These are phyloP conservation scores for Boletus pseudo-olivaceus DNA, from an alignment of 768 basidiomycete genomes.

Conservation along the genomic window DNA sequence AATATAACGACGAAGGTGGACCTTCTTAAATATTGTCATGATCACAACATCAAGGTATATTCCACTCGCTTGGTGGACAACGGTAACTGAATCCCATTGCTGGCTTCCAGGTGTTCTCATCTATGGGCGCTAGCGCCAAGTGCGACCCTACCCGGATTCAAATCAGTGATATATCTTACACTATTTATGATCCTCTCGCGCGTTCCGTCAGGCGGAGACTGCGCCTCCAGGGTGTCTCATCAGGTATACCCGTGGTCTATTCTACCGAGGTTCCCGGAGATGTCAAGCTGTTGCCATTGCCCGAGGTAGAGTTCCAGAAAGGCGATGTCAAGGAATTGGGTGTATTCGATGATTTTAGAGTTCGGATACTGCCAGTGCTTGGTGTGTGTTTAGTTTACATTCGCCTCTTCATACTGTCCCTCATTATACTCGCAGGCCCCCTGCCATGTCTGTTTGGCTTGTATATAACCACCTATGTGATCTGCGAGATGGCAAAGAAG, in stretches of 20 bases:
- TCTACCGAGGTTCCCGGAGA: slow-evolving; percentile 92
- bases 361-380: slow-evolving; percentile 89
- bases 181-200: slow-evolving; percentile 93
- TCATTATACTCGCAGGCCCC: slow-evolving; percentile 36
- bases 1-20: slow-evolving; percentile 98
- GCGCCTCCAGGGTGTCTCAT: slow-evolving; percentile 55
- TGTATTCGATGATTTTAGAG: slow-evolving; percentile 89
- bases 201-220: slow-evolving; percentile 81
- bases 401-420: neutral
- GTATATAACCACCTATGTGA: slow-evolving; percentile 82
- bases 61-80: neutral
- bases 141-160: slow-evolving; percentile 93
- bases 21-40: slow-evolving; percentile 83
- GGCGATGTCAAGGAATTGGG: slow-evolving; percentile 87
- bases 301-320: slow-evolving; percentile 89
- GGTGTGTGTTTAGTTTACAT: slow-evolving; percentile 42
- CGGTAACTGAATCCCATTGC: neutral
- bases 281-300: slow-evolving; percentile 82
- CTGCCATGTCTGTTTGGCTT: slow-evolving; percentile 90
- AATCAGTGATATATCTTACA: slow-evolving; percentile 90
- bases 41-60: slow-evolving; percentile 71
- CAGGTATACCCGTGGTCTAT: slow-evolving; percentile 85
- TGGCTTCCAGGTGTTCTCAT: slow-evolving; percentile 74
- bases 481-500: slow-evolving; percentile 81
- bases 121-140: slow-evolving; percentile 96